Evolutionary conservation across 345 rosid genomes (phyloP).

Genomic region (Draba incana): DNA sequence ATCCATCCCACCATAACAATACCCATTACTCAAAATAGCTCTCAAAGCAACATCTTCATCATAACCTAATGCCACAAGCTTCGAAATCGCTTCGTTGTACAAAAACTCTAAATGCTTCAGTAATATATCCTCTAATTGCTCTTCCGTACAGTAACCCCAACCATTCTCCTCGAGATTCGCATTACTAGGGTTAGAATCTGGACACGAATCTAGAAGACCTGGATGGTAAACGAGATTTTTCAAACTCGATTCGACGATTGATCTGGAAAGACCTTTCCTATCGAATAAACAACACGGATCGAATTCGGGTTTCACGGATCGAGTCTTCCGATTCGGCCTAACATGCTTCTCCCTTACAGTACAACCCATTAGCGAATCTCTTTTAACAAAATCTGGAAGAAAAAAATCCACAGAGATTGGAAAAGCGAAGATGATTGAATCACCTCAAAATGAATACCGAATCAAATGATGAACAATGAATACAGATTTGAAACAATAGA

Average conservation of each 20-base stretch:
- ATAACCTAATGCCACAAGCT: constrained; percentile 71
- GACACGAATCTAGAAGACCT: constrained; percentile 52
- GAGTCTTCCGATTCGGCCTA: constrained; percentile 57
- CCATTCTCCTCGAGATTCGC: constrained; percentile 56
- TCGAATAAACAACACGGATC: constrained; percentile 63
- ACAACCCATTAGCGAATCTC: constrained; percentile 55
- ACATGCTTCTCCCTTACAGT: constrained; percentile 66
- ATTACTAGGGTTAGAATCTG: constrained; percentile 39
- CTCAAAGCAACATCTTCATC: constrained; percentile 73
- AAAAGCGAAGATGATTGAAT: constrained; percentile 33
- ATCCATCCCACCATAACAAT: constrained; percentile 90
- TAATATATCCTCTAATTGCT: constrained; percentile 76
- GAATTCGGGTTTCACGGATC: constrained; percentile 61
- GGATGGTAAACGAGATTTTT: constrained; percentile 54
- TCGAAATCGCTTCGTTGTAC: constrained; percentile 68
- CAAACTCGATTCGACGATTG: constrained; percentile 63
- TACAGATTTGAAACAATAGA: neutral
- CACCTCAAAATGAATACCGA: constrained; percentile 1
- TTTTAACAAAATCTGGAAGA: constrained; percentile 5
- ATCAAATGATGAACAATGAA: neutral
- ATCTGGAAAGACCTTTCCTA: constrained; percentile 51
- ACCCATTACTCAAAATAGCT: constrained; percentile 78
- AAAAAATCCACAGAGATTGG: constrained; percentile 1
- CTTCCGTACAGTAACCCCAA: constrained; percentile 90
- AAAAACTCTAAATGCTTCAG: constrained; percentile 61